Evolutionary conservation across 129 eudicot genomes (phyloP).

Genomic region (Pseudognaphalium luteoalbum): DNA sequence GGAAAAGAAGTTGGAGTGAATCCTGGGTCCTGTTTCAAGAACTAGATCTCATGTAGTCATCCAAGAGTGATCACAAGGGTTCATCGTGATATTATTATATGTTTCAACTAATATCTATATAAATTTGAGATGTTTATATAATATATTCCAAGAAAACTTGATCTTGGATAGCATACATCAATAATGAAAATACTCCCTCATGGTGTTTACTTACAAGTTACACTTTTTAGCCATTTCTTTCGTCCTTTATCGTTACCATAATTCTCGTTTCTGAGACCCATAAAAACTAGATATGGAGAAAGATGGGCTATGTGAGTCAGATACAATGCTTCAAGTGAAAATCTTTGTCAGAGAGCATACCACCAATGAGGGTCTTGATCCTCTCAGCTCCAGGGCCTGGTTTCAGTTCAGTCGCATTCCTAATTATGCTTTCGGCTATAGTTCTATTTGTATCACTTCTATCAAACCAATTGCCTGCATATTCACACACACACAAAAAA

Average conservation of each 20-base stretch:
- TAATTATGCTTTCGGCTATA: slow-evolving; percentile 19
- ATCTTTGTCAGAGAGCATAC: slow-evolving; percentile 64
- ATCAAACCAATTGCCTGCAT: slow-evolving; percentile 64
- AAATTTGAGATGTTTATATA: slow-evolving; percentile 17
- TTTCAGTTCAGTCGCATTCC: slow-evolving; percentile 49
- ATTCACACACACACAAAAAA: neutral
- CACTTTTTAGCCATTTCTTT: slow-evolving; percentile 7
- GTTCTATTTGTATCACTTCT: slow-evolving; percentile 43
- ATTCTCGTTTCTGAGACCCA: neutral
- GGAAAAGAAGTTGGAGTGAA: slow-evolving; percentile 46
- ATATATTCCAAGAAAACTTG: slow-evolving; percentile 26
- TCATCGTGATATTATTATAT: slow-evolving; percentile 23
- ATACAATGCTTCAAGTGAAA: slow-evolving; percentile 62
- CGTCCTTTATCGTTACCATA: slow-evolving; percentile 9
- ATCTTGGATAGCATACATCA: slow-evolving; percentile 33
- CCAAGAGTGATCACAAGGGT: neutral
- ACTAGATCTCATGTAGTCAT: slow-evolving; percentile 19
- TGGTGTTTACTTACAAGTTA: slow-evolving; percentile 33
- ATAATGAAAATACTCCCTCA: slow-evolving; percentile 7
- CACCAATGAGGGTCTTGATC: slow-evolving; percentile 50
- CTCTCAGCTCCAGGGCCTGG: slow-evolving; percentile 85
- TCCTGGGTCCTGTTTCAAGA: slow-evolving; percentile 52
- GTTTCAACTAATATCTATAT: slow-evolving; percentile 25
- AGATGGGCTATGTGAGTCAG: slow-evolving; percentile 23
- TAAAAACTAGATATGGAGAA: slow-evolving; percentile 15